These are phyloP conservation scores for Fomitopsis schrenkii DNA, from an alignment of 1,284 basidiomycete species.

Conservation along the genomic window DNA sequence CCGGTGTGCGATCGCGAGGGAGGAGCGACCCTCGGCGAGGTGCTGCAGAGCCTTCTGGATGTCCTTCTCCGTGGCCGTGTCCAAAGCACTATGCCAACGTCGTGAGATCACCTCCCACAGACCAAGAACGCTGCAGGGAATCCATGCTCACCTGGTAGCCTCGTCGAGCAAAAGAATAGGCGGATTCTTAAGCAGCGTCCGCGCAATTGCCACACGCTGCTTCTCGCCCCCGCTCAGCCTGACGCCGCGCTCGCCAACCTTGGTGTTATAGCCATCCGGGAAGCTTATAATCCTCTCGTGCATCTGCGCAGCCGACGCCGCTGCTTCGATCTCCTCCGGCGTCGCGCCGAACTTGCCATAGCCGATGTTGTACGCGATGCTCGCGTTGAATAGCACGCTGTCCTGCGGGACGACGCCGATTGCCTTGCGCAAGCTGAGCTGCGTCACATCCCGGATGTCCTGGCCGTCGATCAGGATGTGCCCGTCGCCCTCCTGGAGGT, in stretches of 20 bases:
- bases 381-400: constrained; percentile 80
- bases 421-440: constrained; percentile 70
- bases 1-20: constrained; percentile 77
- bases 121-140: not conserved
- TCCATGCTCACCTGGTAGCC: constrained; percentile 56
- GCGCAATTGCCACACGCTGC: constrained; percentile 83
- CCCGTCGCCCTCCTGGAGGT: constrained; percentile 70
- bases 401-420: constrained; percentile 86
- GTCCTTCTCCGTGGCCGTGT: constrained; percentile 81
- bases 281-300: constrained; percentile 77
- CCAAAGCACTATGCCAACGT: constrained; percentile 53
- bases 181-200: constrained; percentile 83
- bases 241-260: constrained; percentile 80
- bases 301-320: constrained; percentile 76
- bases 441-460: constrained; percentile 84
- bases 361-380: constrained; percentile 73
- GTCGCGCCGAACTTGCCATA: constrained; percentile 71
- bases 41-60: constrained; percentile 82
- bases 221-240: constrained; percentile 79
- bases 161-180: constrained; percentile 83
- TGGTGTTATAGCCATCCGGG: constrained; percentile 79
- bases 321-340: constrained; percentile 66
- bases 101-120: constrained; percentile 9
- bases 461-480: constrained; percentile 78
- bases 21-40: constrained; percentile 65